phyloP scores from a whole-genome alignment of 768 basidiomycete species.

The Hericium alpestre region DNA sequence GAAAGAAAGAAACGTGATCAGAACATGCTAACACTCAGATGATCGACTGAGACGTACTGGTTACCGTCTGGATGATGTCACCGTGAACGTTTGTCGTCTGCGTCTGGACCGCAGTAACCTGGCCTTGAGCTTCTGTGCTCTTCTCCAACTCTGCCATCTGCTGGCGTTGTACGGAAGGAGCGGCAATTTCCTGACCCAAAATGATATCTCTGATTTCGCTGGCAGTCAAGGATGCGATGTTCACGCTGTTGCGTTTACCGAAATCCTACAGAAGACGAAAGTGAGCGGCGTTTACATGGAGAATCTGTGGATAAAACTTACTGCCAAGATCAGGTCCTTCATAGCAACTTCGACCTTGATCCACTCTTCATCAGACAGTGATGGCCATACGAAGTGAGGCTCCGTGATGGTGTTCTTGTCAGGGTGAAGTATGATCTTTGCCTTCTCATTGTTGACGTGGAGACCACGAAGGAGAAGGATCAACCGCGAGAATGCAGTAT shows the following conservation, averaged over 20 bases:
- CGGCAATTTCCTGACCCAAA: constrained; percentile 95
- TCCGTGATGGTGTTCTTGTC: constrained; percentile 96
- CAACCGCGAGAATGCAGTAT: constrained; percentile 96
- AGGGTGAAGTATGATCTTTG: constrained; percentile 94
- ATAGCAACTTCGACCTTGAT: constrained; percentile 98
- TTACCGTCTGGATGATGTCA: constrained; percentile 90
- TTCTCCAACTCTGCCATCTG: constrained; percentile 99
- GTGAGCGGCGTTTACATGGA: neutral
- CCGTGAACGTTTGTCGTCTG: constrained; percentile 97
- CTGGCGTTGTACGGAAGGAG: constrained; percentile 90
- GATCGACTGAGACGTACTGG: constrained; percentile 43
- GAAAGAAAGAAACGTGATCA: neutral
- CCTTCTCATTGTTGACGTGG: constrained; percentile 99
- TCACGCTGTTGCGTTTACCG: constrained; percentile 97
- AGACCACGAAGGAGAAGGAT: constrained; percentile 94
- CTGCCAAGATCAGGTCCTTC: constrained; percentile 90
- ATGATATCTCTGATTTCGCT: constrained; percentile 98
- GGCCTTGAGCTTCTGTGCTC: constrained; percentile 84
- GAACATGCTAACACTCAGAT: neutral
- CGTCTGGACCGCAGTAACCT: constrained; percentile 95
- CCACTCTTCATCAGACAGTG: constrained; percentile 90
- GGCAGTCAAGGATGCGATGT: constrained; percentile 92
- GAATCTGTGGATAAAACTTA: constrained; percentile 23
- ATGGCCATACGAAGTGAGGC: constrained; percentile 97
- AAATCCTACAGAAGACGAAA: constrained; percentile 56